A percentile compares a stretch with the other conserved stretches of the same genome.
These are phyloP conservation scores for Bryum argenteum DNA, from an alignment of 225 moss, liverwort and hornwort species.

Conservation along the genomic window DNA sequence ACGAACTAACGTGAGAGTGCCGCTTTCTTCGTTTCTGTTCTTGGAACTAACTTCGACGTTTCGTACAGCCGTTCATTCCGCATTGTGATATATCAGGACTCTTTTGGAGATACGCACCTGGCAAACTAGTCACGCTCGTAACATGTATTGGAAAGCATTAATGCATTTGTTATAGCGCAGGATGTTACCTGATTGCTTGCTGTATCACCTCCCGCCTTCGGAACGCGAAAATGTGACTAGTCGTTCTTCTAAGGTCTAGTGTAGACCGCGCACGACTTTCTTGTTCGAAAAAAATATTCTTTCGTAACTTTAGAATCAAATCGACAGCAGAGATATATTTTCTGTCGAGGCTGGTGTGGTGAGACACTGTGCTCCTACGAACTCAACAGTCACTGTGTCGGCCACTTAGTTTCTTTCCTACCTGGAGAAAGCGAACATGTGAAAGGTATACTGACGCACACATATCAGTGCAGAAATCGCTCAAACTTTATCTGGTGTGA, in stretches of 20 bases:
- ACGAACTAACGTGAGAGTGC: too few relatives aligned
- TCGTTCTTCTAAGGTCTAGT: background rate
- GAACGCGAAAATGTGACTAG: background rate
- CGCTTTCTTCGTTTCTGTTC: background rate
- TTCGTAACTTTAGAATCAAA: constrained; percentile 9
- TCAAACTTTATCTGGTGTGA: background rate
- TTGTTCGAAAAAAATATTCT: background rate
- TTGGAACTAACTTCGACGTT: constrained; percentile 6
- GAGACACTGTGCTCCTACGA: constrained; percentile 10
- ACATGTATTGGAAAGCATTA: background rate
- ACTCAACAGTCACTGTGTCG: constrained; percentile 9
- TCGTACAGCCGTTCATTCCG: constrained; percentile 3
- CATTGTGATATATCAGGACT: background rate
- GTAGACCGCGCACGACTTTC: background rate
- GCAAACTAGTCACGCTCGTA: background rate
- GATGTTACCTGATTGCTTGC: background rate
- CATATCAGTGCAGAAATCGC: constrained; percentile 7
- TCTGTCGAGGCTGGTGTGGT: background rate
- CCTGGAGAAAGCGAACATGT: constrained; percentile 7
- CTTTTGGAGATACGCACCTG: background rate
- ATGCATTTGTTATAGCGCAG: background rate
- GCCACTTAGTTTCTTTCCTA: background rate
- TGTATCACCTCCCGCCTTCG: background rate
- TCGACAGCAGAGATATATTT: constrained; percentile 2
- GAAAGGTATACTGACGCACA: constrained; percentile 1